Conservation (phyloP, 148 eudicot genomes). For the Rheum nobile region DNA sequence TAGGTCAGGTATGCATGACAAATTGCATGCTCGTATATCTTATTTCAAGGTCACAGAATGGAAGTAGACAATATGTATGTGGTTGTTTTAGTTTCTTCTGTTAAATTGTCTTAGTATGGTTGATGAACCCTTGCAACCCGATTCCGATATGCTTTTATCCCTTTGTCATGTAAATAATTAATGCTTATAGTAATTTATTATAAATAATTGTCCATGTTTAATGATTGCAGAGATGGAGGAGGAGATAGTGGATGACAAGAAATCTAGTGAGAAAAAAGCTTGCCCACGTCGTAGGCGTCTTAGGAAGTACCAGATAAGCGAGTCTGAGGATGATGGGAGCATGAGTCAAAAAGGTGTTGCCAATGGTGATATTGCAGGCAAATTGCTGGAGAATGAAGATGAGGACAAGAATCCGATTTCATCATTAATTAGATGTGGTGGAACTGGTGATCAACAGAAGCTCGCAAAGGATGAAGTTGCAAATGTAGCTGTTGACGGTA, state of each 20-base stretch:
- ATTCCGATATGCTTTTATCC: not conserved
- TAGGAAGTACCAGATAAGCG: slow-evolving; percentile 31
- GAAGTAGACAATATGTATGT: not conserved
- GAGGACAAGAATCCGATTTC: slow-evolving; percentile 55
- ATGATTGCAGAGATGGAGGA: slow-evolving; percentile 19
- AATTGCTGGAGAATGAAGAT: slow-evolving; percentile 32
- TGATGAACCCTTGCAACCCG: not conserved
- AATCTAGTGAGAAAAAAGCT: slow-evolving; percentile 16
- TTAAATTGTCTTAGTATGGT: not conserved
- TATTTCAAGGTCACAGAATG: not conserved
- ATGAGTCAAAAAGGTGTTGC: slow-evolving; percentile 8
- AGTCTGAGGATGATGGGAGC: slow-evolving; percentile 43
- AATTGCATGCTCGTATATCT: not conserved
- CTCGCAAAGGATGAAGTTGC: slow-evolving; percentile 7
- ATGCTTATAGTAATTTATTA: not conserved
- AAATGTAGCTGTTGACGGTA: not conserved
- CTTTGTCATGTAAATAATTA: not conserved
- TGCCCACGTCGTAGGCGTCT: slow-evolving; percentile 23
- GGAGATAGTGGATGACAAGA: slow-evolving; percentile 17
- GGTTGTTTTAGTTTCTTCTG: not conserved
- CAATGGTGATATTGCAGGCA: not conserved
- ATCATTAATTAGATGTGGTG: slow-evolving; percentile 22
- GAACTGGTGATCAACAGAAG: slow-evolving; percentile 7
- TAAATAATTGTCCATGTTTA: not conserved
- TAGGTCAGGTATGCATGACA: not conserved